These are phyloP conservation scores for Ophiobolus disseminans DNA, from an alignment of 2,329 filamentous ascomycete genomes.

Conservation along the genomic window DNA sequence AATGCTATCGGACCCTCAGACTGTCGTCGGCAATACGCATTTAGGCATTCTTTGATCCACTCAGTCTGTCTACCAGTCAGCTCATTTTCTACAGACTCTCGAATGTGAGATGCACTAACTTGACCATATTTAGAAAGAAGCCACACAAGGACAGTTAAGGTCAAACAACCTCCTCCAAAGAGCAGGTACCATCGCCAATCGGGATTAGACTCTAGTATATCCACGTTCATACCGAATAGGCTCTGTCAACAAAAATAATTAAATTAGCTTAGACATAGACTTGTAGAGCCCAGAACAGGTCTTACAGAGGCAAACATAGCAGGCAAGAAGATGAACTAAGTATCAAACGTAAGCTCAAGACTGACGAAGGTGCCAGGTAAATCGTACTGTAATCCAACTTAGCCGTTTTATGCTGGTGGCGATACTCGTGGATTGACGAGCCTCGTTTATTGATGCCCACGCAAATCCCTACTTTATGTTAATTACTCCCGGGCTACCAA, in stretches of 20 bases:
- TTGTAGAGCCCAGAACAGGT: not conserved
- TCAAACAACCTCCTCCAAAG: not conserved
- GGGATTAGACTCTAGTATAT: constrained; percentile 4
- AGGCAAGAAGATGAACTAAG: constrained; percentile 9
- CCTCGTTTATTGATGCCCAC: constrained; percentile 16
- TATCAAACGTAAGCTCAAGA: not conserved
- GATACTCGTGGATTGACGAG: constrained; percentile 12
- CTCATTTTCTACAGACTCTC: not conserved
- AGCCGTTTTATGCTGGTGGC: constrained; percentile 15
- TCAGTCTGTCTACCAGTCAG: not conserved
- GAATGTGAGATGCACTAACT: not conserved
- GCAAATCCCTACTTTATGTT: constrained; percentile 11
- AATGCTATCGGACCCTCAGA: not conserved
- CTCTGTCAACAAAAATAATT: not conserved
- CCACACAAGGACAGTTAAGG: constrained; percentile 3
- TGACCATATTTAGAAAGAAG: constrained; percentile 1
- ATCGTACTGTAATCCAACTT: constrained; percentile 15
- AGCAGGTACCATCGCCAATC: constrained; percentile 8
- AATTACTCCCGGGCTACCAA: no score
- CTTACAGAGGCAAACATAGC: constrained; percentile 9
- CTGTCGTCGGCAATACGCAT: not conserved
- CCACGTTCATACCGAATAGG: constrained; percentile 8
- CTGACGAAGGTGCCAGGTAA: not conserved
- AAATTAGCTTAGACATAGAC: not conserved
- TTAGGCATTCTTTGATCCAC: not conserved